Conservation (phyloP, 2,329 filamentous ascomycete genomes). For the Colletotrichum sp. region DNA sequence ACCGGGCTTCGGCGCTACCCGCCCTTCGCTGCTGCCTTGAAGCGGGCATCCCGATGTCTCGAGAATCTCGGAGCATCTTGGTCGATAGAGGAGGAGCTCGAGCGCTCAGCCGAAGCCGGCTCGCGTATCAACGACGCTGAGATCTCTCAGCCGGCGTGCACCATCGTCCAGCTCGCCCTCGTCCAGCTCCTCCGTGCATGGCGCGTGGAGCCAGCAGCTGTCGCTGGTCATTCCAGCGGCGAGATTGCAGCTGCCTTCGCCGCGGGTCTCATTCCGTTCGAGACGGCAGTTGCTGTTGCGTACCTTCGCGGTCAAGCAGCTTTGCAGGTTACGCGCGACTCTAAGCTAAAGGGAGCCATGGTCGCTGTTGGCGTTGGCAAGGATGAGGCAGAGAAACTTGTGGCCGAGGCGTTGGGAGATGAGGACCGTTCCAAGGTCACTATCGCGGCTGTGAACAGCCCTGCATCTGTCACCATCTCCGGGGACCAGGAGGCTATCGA, state of each 20-base stretch:
- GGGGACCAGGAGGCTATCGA: conserved; percentile 32
- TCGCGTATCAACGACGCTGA: conserved; percentile 30
- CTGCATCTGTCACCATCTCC: conserved; percentile 42
- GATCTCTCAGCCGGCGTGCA: conserved; percentile 39
- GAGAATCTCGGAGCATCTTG: conserved; percentile 29
- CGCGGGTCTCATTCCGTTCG: conserved; percentile 28
- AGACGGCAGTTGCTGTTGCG: conserved; percentile 14
- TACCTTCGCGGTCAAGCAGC: conserved; percentile 5
- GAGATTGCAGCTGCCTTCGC: conserved; percentile 39
- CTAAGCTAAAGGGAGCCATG: conserved; percentile 25
- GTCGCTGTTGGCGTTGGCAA: conserved; percentile 22
- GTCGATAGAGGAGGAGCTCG: conserved; percentile 31
- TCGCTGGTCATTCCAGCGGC: conserved; percentile 36
- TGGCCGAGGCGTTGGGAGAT: not conserved
- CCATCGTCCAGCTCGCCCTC: conserved; percentile 41
- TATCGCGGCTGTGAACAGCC: conserved; percentile 53
- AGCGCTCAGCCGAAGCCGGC: not conserved
- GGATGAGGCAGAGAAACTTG: conserved; percentile 24
- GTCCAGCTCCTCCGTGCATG: conserved; percentile 33
- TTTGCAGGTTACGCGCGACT: not conserved
- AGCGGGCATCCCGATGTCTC: conserved; percentile 23
- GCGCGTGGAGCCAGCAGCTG: conserved; percentile 27
- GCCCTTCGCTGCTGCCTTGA: conserved; percentile 23
- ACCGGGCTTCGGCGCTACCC: not conserved
- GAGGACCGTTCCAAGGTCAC: conserved; percentile 4